A percentile compares a stretch with the other conserved stretches of the same genome.
Evolutionary conservation across 129 eudicot genomes (phyloP).

Genomic region (Flaveria linearis): DNA sequence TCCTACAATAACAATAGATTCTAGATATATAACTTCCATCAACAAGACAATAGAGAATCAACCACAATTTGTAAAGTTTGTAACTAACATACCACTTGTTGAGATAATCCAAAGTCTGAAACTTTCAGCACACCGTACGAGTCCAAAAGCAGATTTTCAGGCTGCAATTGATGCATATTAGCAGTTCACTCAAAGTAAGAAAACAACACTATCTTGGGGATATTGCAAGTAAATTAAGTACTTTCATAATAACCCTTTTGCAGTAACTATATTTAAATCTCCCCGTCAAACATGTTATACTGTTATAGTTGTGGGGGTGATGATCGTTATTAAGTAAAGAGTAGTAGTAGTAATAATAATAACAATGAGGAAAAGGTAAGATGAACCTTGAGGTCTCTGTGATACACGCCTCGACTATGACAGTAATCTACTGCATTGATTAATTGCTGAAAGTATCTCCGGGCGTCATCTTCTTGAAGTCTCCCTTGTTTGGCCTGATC

Average conservation of each 20-base stretch:
- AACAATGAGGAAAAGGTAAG: not conserved
- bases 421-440: slow-evolving; percentile 94
- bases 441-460: slow-evolving; percentile 91
- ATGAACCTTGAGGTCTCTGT: slow-evolving; percentile 83
- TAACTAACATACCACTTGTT: slow-evolving; percentile 66
- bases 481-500: slow-evolving; percentile 70
- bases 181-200: not conserved
- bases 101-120: slow-evolving; percentile 94
- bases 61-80: not conserved
- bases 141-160: slow-evolving; percentile 87
- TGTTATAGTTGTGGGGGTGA: not conserved
- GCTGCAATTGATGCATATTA: slow-evolving; percentile 47
- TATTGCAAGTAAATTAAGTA: not conserved
- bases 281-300: no score
- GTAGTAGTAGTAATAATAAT: not conserved
- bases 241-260: not conserved
- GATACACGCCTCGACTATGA: slow-evolving; percentile 96
- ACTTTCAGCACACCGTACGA: slow-evolving; percentile 71
- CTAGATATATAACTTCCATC: not conserved
- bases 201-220: not conserved
- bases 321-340: not conserved
- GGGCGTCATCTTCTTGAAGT: slow-evolving; percentile 86
- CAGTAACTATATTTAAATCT: not conserved
- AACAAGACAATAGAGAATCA: not conserved
- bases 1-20: slow-evolving; percentile 46